phyloP scores from a whole-genome alignment of 2,329 filamentous ascomycete genomes.

The Stachybotrys echinatus region DNA sequence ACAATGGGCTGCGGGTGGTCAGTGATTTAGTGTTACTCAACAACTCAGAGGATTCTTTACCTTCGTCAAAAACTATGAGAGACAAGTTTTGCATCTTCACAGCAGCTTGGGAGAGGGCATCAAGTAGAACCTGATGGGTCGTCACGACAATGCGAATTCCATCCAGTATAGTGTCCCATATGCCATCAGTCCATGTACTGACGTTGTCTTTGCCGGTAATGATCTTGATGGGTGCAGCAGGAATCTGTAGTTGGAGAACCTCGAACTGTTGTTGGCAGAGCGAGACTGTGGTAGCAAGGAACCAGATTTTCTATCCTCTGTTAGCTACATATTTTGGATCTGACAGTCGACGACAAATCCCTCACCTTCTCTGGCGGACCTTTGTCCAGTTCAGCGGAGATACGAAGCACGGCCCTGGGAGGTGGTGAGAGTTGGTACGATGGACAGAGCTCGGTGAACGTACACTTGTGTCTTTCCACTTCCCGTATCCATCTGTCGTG shows the following conservation, averaged over 20 bases:
- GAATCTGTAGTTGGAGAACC: conserved; percentile 56
- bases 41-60: conserved; percentile 30
- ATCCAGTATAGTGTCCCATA: conserved; percentile 63
- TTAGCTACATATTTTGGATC: not conserved
- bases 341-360: not conserved
- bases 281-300: conserved; percentile 63
- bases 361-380: conserved; percentile 47
- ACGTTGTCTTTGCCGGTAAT: conserved; percentile 65
- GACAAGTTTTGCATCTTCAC: conserved; percentile 58
- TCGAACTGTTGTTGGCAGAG: conserved; percentile 62
- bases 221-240: conserved; percentile 52
- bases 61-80: conserved; percentile 80
- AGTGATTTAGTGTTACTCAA: not conserved
- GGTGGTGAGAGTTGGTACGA: not conserved
- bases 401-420: conserved; percentile 60
- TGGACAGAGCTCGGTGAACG: conserved; percentile 16
- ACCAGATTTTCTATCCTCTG: conserved; percentile 59
- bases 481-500: conserved; percentile 69
- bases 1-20: conserved; percentile 58
- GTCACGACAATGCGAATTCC: conserved; percentile 70
- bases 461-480: conserved; percentile 76
- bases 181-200: conserved; percentile 63
- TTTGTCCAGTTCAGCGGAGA: conserved; percentile 57
- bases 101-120: conserved; percentile 72
- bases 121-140: conserved; percentile 68